Evolutionary conservation across 139 green algal species (phyloP).

Genomic region (Haematococcus sp.): DNA sequence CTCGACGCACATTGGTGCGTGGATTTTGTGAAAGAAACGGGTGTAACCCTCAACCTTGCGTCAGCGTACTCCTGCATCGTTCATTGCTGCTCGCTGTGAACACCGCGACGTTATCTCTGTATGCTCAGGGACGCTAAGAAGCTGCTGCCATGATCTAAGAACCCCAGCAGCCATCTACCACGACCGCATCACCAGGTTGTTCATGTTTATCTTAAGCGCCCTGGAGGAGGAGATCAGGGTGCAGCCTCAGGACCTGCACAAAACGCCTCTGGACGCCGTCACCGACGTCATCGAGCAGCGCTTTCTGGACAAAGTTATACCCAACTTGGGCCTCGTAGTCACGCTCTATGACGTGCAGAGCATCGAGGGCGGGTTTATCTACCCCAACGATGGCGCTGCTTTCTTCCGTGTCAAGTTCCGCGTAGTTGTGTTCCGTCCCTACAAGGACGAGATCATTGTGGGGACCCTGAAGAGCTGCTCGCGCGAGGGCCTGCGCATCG

Average conservation of each 20-base stretch:
- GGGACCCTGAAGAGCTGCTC: slow-evolving; percentile 69
- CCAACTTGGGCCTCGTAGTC: slow-evolving; percentile 74
- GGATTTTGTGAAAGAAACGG: too few species aligned
- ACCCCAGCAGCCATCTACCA: too few species aligned
- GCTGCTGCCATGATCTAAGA: too few species aligned
- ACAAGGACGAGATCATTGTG: slow-evolving; percentile 79
- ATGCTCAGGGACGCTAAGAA: too few species aligned
- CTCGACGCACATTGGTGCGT: too few species aligned
- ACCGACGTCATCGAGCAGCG: slow-evolving; percentile 62
- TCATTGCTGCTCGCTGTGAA: too few species aligned
- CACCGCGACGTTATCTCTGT: too few species aligned
- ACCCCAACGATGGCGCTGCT: slow-evolving; percentile 66
- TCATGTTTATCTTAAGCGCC: slow-evolving; percentile 71
- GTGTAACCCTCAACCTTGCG: too few species aligned
- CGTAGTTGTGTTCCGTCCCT: slow-evolving; percentile 88
- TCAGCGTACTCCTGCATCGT: too few species aligned
- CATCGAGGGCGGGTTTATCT: slow-evolving; percentile 80
- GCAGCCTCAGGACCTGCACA: slow-evolving; percentile 67
- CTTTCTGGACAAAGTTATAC: slow-evolving; percentile 80
- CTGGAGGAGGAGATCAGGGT: slow-evolving; percentile 78
- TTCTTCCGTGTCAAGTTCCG: slow-evolving; percentile 61
- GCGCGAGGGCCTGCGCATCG: slow-evolving; percentile 63
- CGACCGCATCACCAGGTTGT: too few species aligned
- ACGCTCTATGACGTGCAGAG: slow-evolving; percentile 85
- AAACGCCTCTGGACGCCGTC: slow-evolving; percentile 62